phyloP scores from a whole-genome alignment of 2,329 filamentous ascomycete species.

The Annulohypoxylon truncatum region DNA sequence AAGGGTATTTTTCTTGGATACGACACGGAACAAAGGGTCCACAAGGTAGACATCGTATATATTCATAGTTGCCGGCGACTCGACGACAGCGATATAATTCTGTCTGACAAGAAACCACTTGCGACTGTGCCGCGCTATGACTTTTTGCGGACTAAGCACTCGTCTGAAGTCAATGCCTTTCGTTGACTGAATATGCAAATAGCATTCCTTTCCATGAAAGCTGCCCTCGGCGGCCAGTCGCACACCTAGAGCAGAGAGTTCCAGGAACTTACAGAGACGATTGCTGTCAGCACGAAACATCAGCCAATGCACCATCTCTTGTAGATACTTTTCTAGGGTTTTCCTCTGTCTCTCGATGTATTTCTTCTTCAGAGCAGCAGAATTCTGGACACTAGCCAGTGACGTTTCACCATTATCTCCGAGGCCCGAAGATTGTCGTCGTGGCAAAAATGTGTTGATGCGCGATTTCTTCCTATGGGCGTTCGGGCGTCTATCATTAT shows the following conservation, averaged over 20 bases:
- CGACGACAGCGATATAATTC: conserved; percentile 98
- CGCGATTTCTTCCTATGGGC: conserved; percentile 62
- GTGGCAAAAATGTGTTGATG: conserved; percentile 64
- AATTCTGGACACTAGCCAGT: conserved; percentile 57
- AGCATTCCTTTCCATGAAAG: conserved; percentile 97
- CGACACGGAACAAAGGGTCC: conserved; percentile 85
- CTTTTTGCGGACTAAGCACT: conserved; percentile 79
- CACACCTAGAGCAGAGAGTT: conserved; percentile 92
- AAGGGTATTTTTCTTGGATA: conserved; percentile 74
- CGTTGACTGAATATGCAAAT: conserved; percentile 88
- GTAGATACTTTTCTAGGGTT: conserved; percentile 88
- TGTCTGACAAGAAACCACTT: conserved; percentile 99
- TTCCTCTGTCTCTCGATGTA: conserved; percentile 87
- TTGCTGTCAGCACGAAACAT: conserved; percentile 98
- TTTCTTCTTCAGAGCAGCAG: conserved; percentile 65
- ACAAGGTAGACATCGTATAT: conserved; percentile 99
- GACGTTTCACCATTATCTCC: conserved; percentile 61
- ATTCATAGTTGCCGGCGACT: conserved; percentile 98
- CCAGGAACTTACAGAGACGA: conserved; percentile 92
- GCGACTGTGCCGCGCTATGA: conserved; percentile 84
- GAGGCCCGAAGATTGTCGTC: conserved; percentile 64
- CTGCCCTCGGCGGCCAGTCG: conserved; percentile 94
- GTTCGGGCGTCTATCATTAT: conserved; percentile 67
- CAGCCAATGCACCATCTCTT: conserved; percentile 94
- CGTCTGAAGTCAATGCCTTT: conserved; percentile 89